Conservation (phyloP, 345 rosid genomes). For the Boechera divaricarpa region DNA sequence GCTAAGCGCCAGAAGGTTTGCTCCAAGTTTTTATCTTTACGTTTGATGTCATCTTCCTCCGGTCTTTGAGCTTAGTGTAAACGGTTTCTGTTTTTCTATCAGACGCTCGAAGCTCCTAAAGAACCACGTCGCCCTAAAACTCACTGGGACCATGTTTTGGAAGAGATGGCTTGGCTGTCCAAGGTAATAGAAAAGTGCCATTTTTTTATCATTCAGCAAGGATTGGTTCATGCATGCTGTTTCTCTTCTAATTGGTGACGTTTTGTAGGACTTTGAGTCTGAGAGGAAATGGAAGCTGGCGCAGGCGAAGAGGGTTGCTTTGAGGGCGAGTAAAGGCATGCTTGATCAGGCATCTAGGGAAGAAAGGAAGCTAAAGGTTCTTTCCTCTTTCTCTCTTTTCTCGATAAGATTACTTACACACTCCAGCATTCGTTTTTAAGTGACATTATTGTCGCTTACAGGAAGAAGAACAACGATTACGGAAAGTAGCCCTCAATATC, state of each 20-base stretch:
- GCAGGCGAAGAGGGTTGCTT: constrained; percentile 94
- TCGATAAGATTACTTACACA: constrained; percentile 5
- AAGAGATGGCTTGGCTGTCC: constrained; percentile 97
- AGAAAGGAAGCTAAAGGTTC: constrained; percentile 96
- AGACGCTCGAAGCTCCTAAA: constrained; percentile 95
- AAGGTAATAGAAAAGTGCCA: constrained; percentile 59
- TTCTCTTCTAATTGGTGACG: constrained; percentile 41
- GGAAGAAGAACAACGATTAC: constrained; percentile 93
- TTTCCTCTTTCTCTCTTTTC: constrained; percentile 21
- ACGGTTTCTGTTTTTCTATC: constrained; percentile 13
- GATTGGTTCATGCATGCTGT: constrained; percentile 28
- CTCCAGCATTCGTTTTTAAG: constrained; percentile 7
- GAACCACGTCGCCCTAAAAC: constrained; percentile 93
- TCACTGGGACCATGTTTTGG: constrained; percentile 99
- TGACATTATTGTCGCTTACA: constrained; percentile 46
- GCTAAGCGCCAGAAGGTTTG: constrained; percentile 90
- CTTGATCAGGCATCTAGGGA: constrained; percentile 89
- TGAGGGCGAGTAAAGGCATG: constrained; percentile 97
- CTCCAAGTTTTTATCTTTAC: constrained; percentile 1
- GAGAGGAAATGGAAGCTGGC: constrained; percentile 99
- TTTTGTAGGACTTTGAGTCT: constrained; percentile 90
- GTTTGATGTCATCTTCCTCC: constrained; percentile 2
- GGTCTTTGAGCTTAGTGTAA: constrained; percentile 16
- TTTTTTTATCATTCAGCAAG: constrained; percentile 3
- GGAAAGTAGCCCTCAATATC: constrained; percentile 89